Percentiles rank a stretch among this genome's conserved stretches.
phyloP scores from a whole-genome alignment of 2,329 filamentous ascomycete species.

The Sporothrix dimorphospora region DNA sequence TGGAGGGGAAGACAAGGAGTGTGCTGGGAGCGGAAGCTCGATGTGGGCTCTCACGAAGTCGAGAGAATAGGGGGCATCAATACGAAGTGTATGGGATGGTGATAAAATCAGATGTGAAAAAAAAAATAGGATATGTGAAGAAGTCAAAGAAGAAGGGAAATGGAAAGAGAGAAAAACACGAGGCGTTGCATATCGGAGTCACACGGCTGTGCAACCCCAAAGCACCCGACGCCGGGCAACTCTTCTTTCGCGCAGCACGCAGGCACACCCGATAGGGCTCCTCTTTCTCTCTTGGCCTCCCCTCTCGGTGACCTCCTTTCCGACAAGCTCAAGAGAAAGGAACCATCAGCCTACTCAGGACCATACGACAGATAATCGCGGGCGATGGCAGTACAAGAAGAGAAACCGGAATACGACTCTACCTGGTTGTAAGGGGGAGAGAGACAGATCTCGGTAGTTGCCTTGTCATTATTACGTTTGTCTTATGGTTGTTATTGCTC shows the following conservation, averaged over 20 bases:
- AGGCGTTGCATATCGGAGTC: neutral
- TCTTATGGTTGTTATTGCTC: no score
- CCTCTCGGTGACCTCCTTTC: neutral
- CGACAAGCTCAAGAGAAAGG: neutral
- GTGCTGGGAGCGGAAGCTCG: no score
- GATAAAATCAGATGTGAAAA: neutral
- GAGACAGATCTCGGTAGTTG: neutral
- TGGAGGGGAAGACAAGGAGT: neutral
- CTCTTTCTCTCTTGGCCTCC: no score
- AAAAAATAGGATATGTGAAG: neutral
- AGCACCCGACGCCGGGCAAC: slow-evolving; percentile 17
- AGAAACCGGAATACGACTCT: neutral
- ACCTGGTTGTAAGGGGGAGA: neutral
- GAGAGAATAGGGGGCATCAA: no score
- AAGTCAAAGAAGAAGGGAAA: neutral
- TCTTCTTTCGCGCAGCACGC: neutral
- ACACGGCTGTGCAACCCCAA: neutral
- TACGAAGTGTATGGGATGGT: neutral
- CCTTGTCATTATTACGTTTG: neutral
- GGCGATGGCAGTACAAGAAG: neutral
- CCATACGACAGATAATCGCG: neutral
- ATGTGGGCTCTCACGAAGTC: no score
- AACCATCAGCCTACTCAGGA: neutral
- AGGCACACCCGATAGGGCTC: neutral
- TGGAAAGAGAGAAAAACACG: neutral